phyloP scores from a whole-genome alignment of 2,329 filamentous ascomycete species.

The Colletotrichum somersetense region DNA sequence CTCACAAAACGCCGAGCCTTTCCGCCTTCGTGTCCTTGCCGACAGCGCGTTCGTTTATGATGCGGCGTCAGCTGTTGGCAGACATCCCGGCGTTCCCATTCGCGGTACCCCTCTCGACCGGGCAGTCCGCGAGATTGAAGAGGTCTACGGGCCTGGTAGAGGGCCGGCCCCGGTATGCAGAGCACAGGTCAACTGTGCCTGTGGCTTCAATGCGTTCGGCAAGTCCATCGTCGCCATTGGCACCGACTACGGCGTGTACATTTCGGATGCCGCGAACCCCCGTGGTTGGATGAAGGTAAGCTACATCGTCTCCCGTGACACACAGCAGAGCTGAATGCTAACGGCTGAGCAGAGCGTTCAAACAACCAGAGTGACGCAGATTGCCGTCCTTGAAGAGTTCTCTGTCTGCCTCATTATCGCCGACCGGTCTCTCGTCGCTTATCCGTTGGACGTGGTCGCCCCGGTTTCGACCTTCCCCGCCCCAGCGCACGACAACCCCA shows the following conservation, averaged over 20 bases:
- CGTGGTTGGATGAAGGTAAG: conserved; percentile 90
- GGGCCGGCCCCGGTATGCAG: conserved; percentile 84
- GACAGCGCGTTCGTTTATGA: conserved; percentile 93
- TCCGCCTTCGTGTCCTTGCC: conserved; percentile 90
- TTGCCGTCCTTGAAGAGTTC: conserved; percentile 95
- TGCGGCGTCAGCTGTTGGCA: conserved; percentile 67
- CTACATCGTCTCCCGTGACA: conserved; percentile 38
- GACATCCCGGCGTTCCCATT: conserved; percentile 78
- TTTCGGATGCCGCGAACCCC: conserved; percentile 89
- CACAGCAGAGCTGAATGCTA: conserved; percentile 25
- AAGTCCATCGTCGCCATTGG: conserved; percentile 93
- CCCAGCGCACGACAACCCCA: conserved; percentile 76
- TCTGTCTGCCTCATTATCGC: conserved; percentile 91
- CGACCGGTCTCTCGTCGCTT: conserved; percentile 91
- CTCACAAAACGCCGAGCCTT: conserved; percentile 95
- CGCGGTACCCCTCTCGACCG: conserved; percentile 92
- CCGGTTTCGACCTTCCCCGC: conserved; percentile 72
- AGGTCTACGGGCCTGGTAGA: conserved; percentile 76
- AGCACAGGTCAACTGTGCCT: conserved; percentile 91
- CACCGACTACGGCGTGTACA: conserved; percentile 93
- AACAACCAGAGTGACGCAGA: conserved; percentile 84
- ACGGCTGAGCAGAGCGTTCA: conserved; percentile 75
- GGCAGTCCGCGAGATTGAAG: conserved; percentile 89
- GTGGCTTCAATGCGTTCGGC: conserved; percentile 86
- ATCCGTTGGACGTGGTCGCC: conserved; percentile 88